Evolutionary conservation across 768 basidiomycete genomes (phyloP), one percentile per base, ranked within the genome.

Genomic region (Amanita muscaria): DNA sequence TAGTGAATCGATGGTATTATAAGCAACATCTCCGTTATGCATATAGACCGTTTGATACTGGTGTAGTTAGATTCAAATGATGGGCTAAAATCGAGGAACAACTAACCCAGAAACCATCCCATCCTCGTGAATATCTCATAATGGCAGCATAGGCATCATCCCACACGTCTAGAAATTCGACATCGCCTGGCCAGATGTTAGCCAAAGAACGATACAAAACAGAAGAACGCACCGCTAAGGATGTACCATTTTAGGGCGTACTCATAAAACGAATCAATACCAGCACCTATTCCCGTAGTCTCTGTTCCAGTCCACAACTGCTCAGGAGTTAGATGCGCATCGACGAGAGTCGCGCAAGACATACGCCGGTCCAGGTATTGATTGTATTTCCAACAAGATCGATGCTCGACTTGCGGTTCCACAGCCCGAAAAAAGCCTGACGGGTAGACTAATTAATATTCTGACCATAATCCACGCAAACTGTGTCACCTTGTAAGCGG

Each of bases 211-310:
- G 24, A 12, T 4, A 22, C 30, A 4, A 27, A 7, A 11, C 9
- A 23, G 25, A 37, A 37, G 14, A 31, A 59, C 58, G 27, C 51
- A 83, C 84, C 83, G 54, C 86, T 89, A 56, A 91, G 56, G 31
- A 94, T 80, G 58, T 92, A 91, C 80, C 89, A 90, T 56, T 93
- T 93, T 34, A 92, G 62, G 9, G 90, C 87, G 61, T 93, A 93
- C 59, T 99, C 96, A 57, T 86, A 92, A 60, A 94, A 96, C 3
- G 88, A 91, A 59, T 98, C 96, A 33, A 96, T 81, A 1, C 96
- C 96, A 5, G 96, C 96, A 19, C 94, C 94, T 24, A 93, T 86
- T 1, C 84, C 77, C 21, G 80, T 81, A 5, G 83, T 64, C 50
- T 89, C 83, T 14, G 91, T 89, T 38, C 68, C 62, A 11, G 73